Evolutionary conservation across 306 rosid genomes (phyloP).

Genomic region (Mimosa bimucronata): DNA sequence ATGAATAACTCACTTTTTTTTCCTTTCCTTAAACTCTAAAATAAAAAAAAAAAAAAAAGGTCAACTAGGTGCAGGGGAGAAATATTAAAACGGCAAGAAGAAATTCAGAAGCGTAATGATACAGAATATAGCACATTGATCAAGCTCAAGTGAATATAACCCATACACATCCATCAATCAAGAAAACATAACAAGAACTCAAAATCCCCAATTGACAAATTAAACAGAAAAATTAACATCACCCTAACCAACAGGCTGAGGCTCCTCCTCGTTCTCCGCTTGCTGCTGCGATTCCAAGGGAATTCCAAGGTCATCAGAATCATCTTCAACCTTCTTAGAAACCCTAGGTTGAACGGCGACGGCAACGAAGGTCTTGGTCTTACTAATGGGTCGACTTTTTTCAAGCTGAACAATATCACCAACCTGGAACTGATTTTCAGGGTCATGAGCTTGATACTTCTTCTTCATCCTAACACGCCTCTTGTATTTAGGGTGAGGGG

Average conservation of each 20-base stretch:
- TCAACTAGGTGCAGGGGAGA: too few species aligned
- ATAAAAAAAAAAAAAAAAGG: too few species aligned
- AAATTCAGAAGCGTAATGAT: neutral
- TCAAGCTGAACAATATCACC: constrained; percentile 86
- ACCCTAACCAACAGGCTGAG: constrained; percentile 33
- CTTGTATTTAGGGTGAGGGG: constrained; percentile 92
- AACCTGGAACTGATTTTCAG: constrained; percentile 74
- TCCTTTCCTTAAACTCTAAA: too few species aligned
- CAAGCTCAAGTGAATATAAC: constrained; percentile 7
- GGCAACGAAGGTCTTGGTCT: constrained; percentile 84
- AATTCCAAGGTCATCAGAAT: constrained; percentile 55
- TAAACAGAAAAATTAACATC: constrained; percentile 20
- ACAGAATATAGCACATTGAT: constrained; percentile 15
- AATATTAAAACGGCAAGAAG: too few species aligned
- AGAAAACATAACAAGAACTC: constrained; percentile 33
- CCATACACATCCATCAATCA: neutral
- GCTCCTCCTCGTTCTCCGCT: constrained; percentile 6
- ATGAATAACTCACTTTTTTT: too few species aligned
- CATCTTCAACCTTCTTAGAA: constrained; percentile 21
- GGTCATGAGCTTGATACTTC: constrained; percentile 98
- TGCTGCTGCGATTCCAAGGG: constrained; percentile 72
- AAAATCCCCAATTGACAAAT: constrained; percentile 23
- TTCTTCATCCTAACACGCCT: constrained; percentile 87
- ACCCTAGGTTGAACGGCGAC: constrained; percentile 49
- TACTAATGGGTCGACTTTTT: constrained; percentile 80